A percentile compares a stretch with the other conserved stretches of the same genome.
These are phyloP conservation scores for Hamamelis virginiana DNA, from an alignment of 164 flowering plant species.

Conservation along the genomic window DNA sequence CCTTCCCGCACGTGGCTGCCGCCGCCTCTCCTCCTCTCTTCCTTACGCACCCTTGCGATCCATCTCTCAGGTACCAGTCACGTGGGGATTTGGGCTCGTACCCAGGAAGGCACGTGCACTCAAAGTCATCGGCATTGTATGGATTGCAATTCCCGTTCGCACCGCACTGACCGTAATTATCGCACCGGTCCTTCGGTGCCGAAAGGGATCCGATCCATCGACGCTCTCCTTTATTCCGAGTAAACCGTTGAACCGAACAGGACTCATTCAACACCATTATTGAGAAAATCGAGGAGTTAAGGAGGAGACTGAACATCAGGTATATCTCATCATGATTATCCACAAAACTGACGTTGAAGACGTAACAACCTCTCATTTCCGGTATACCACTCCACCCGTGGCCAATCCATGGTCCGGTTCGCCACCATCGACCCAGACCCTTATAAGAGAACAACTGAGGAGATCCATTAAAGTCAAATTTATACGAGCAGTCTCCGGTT, in stretches of 20 bases:
- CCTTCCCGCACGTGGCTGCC: slow-evolving; percentile 20
- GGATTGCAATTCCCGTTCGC: slow-evolving; percentile 23
- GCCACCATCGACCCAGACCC: slow-evolving; percentile 15
- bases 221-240: slow-evolving; percentile 13
- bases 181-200: slow-evolving; percentile 30
- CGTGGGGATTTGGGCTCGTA: slow-evolving; percentile 28
- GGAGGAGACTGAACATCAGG: background rate
- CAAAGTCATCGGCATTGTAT: background rate
- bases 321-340: slow-evolving; percentile 18
- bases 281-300: background rate
- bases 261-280: slow-evolving; percentile 18
- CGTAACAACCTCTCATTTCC: slow-evolving; percentile 9
- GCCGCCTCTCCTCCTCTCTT: background rate
- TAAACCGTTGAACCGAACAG: slow-evolving; percentile 12
- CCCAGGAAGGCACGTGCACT: slow-evolving; percentile 40
- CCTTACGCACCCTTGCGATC: slow-evolving; percentile 48
- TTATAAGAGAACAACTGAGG: slow-evolving; percentile 33
- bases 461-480: slow-evolving; percentile 21
- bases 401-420: slow-evolving; percentile 52
- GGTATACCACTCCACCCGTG: slow-evolving; percentile 30
- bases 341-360: slow-evolving; percentile 21
- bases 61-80: slow-evolving; percentile 36
- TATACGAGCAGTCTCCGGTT: slow-evolving; percentile 27
- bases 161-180: slow-evolving; percentile 31
- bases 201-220: slow-evolving; percentile 26